Evolutionary conservation across 2,329 filamentous ascomycete species (phyloP).

Genomic region (Aphanoascus verrucosus): DNA sequence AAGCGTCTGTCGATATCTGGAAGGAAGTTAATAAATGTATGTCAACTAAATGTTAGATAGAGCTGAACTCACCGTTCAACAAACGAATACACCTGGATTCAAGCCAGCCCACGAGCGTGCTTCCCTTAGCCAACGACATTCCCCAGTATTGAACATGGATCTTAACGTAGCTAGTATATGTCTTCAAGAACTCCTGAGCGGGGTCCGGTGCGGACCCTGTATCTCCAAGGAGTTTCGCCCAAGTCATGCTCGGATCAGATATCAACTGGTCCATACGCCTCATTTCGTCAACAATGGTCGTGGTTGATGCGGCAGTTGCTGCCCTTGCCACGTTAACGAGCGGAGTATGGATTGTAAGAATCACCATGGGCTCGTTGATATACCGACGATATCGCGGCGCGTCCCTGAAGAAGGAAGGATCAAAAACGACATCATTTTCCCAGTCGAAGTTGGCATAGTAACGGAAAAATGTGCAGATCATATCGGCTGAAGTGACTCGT

Average conservation of each 20-base stretch:
- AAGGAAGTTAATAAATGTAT: neutral
- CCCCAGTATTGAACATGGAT: conserved; percentile 59
- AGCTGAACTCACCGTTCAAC: conserved; percentile 43
- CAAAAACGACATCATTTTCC: conserved; percentile 44
- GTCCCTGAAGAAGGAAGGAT: conserved; percentile 43
- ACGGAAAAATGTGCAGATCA: conserved; percentile 51
- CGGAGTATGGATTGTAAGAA: conserved; percentile 53
- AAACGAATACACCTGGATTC: conserved; percentile 51
- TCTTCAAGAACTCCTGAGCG: conserved; percentile 41
- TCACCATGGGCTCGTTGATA: conserved; percentile 49
- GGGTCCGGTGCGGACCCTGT: conserved; percentile 18
- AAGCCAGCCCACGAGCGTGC: conserved; percentile 51
- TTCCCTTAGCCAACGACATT: conserved; percentile 44
- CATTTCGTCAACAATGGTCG: conserved; percentile 44
- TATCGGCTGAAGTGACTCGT: conserved; percentile 38
- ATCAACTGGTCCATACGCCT: conserved; percentile 38
- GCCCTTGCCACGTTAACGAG: conserved; percentile 49
- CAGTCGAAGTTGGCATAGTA: conserved; percentile 55
- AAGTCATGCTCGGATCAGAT: conserved; percentile 29
- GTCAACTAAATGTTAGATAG: neutral
- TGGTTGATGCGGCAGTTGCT: conserved; percentile 45
- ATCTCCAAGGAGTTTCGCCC: conserved; percentile 35
- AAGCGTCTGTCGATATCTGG: conserved; percentile 47
- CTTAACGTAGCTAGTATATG: conserved; percentile 47
- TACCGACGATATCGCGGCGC: conserved; percentile 43